Percentiles rank a stretch among this genome's conserved stretches.
Conservation (phyloP, 441 rosid genomes). For the Euphorbia schlechtendalii region DNA sequence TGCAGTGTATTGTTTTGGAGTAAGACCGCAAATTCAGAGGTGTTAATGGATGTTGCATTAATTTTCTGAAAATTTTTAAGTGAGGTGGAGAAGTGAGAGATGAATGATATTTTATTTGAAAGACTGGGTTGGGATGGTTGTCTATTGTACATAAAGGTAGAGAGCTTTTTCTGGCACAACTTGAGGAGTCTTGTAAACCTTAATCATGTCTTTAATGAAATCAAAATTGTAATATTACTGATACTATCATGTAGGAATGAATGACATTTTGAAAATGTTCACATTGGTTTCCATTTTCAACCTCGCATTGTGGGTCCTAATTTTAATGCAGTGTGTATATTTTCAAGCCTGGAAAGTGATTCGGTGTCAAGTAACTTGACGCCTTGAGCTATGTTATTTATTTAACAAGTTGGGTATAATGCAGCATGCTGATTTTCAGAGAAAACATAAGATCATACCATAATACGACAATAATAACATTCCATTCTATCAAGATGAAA, state of each 20-base stretch:
- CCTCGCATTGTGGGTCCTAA: too few relatives aligned
- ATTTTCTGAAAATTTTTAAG: conserved; percentile 16
- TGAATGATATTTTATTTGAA: conserved; percentile 9
- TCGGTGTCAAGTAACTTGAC: too few relatives aligned
- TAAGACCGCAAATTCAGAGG: conserved; percentile 23
- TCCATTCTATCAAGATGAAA: too few relatives aligned
- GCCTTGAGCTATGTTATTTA: too few relatives aligned
- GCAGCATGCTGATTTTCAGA: too few relatives aligned
- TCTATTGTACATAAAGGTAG: conserved; percentile 63
- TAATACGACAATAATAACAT: too few relatives aligned
- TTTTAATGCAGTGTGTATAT: too few relatives aligned
- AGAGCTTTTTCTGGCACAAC: conserved; percentile 31
- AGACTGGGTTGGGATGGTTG: conserved; percentile 30
- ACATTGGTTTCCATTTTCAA: too few relatives aligned
- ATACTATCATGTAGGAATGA: conserved; percentile 5
- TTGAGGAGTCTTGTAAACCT: conserved; percentile 25
- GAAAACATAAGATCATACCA: too few relatives aligned
- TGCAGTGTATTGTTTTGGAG: conserved; percentile 17
- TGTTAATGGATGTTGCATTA: conserved; percentile 23
- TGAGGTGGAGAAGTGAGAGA: conserved; percentile 24
- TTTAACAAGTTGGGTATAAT: too few relatives aligned
- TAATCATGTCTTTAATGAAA: conserved; percentile 23
- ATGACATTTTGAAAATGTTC: not conserved
- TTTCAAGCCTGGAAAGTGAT: too few relatives aligned
- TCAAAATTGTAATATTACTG: conserved; percentile 24